Conservation (phyloP, 2,329 filamentous ascomycete species). For the Blumeria hordei region DNA sequence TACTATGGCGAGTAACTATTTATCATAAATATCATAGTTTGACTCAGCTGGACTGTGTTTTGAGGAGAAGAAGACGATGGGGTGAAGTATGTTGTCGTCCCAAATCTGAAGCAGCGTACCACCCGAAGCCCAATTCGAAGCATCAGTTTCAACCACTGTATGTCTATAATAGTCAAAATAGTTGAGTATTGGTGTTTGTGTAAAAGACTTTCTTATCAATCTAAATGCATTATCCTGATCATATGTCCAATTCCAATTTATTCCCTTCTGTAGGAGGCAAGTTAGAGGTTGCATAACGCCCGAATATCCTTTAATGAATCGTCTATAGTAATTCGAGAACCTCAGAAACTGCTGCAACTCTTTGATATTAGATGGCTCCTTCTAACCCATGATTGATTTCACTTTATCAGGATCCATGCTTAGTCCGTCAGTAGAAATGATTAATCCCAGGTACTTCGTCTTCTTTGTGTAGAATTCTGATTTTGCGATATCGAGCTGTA, state of each 20-base stretch:
- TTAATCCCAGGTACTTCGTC: neutral
- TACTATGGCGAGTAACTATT: slow-evolving; percentile 17
- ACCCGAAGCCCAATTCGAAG: neutral
- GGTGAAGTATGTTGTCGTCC: neutral
- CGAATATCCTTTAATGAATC: neutral
- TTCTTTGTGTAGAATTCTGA: neutral
- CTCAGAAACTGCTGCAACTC: neutral
- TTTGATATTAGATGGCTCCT: neutral
- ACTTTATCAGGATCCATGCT: too few relatives aligned
- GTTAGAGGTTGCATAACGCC: neutral
- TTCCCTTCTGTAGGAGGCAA: neutral
- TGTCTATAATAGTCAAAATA: neutral
- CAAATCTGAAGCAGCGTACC: neutral
- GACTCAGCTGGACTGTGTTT: slow-evolving; percentile 1
- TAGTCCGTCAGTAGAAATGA: neutral
- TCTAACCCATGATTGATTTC: too few relatives aligned
- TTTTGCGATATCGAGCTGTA: neutral
- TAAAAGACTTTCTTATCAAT: neutral
- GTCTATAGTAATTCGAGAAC: neutral
- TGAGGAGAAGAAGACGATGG: too few relatives aligned
- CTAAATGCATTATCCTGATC: neutral
- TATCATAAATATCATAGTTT: slow-evolving; percentile 17
- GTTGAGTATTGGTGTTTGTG: neutral
- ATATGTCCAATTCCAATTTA: neutral
- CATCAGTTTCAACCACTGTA: neutral